These are phyloP conservation scores for Trichosanthes truncata DNA, from an alignment of 306 rosid genomes.

Conservation along the genomic window DNA sequence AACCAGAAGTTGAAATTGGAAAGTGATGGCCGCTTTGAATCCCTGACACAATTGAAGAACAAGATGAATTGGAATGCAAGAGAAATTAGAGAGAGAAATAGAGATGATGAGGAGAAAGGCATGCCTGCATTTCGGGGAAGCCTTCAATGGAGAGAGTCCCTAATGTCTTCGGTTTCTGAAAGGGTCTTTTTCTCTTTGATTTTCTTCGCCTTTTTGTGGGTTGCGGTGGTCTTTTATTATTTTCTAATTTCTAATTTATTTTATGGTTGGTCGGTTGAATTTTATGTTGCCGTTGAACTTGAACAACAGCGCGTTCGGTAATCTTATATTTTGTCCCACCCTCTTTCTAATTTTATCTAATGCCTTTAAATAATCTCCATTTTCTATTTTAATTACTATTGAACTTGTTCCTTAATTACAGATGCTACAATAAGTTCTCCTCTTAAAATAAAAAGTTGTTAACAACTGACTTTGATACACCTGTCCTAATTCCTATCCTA, in stretches of 20 bases:
- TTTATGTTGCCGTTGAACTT: neutral
- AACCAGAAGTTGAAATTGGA: constrained; percentile 28
- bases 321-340: neutral
- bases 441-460: neutral
- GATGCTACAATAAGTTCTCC: neutral
- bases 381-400: neutral
- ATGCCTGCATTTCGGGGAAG: constrained; percentile 10
- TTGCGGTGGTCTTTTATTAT: neutral
- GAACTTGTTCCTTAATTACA: neutral
- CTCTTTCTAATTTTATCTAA: neutral
- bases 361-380: neutral
- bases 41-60: constrained; percentile 25
- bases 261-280: neutral
- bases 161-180: neutral
- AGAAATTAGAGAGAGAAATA: neutral
- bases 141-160: neutral
- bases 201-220: neutral
- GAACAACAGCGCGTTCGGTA: neutral
- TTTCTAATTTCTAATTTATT: neutral
- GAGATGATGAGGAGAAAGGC: neutral
- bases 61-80: neutral
- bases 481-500: no score
- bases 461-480: no score
- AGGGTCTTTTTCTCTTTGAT: neutral
- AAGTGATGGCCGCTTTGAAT: neutral